phyloP scores from a whole-genome alignment of 1,284 basidiomycete genomes.

The Boletellus deceptivus region DNA sequence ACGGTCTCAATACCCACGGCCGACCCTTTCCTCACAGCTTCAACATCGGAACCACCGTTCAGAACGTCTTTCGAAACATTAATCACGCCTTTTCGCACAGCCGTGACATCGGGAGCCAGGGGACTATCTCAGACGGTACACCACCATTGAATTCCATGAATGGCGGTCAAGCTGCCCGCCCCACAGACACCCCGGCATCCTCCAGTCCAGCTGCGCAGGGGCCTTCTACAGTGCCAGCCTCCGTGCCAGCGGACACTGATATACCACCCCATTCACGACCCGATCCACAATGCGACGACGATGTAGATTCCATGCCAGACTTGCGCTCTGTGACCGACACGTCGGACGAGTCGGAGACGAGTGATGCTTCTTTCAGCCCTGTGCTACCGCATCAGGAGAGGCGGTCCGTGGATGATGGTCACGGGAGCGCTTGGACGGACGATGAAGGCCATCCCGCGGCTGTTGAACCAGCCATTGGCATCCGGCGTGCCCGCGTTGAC shows the following conservation, averaged over 20 bases:
- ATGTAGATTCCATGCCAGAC: slow-evolving; percentile 40
- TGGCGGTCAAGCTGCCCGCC: background rate
- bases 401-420: slow-evolving; percentile 29
- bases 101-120: slow-evolving; percentile 3
- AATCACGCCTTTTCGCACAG: slow-evolving; percentile 30
- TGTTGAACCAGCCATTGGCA: slow-evolving; percentile 26
- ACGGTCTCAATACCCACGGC: slow-evolving; percentile 10
- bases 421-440: slow-evolving; percentile 31
- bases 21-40: slow-evolving; percentile 21
- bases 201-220: slow-evolving; percentile 1
- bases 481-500: slow-evolving; percentile 49
- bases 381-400: slow-evolving; percentile 17
- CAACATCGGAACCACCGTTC: slow-evolving; percentile 27
- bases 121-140: background rate
- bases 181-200: slow-evolving; percentile 7
- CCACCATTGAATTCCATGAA: slow-evolving; percentile 5
- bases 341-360: slow-evolving; percentile 31
- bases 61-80: slow-evolving; percentile 32
- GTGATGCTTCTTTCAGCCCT: slow-evolving; percentile 33
- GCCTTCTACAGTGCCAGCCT: slow-evolving; percentile 2
- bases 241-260: slow-evolving; percentile 3
- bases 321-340: slow-evolving; percentile 41
- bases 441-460: slow-evolving; percentile 27
- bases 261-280: slow-evolving; percentile 7
- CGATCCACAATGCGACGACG: slow-evolving; percentile 21